Evolutionary conservation across 257 asterid genomes (phyloP).

Genomic region (Fraxinus pennsylvanica): DNA sequence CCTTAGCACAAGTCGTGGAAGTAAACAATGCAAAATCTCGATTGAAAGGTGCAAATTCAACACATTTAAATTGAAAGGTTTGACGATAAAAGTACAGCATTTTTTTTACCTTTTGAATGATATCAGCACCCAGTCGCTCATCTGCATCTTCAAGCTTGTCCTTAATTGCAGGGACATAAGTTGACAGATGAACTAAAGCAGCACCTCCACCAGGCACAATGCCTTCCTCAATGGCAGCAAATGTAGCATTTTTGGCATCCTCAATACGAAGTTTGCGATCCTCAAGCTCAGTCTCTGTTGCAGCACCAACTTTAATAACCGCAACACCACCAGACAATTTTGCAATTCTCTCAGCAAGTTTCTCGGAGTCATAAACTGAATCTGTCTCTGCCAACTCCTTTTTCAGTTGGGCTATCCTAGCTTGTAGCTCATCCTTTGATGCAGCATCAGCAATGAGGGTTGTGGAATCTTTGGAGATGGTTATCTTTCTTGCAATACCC

Average conservation of each 20-base stretch:
- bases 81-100: neutral
- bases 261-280: constrained; percentile 91
- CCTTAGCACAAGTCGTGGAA: neutral
- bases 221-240: constrained; percentile 99
- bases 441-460: constrained; percentile 94
- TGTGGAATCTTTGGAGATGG: constrained; percentile 74
- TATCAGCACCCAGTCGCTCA: constrained; percentile 90
- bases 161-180: constrained; percentile 71
- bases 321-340: constrained; percentile 98
- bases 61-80: neutral
- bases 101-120: constrained; percentile 71
- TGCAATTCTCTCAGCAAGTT: constrained; percentile 94
- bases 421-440: constrained; percentile 90
- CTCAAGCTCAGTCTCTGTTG: constrained; percentile 94
- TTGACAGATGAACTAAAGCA: constrained; percentile 83
- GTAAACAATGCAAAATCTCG: neutral
- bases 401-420: constrained; percentile 83
- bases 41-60: neutral
- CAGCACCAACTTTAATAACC: constrained; percentile 96
- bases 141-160: constrained; percentile 79
- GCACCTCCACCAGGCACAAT: constrained; percentile 99
- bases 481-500: constrained; percentile 86
- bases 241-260: constrained; percentile 97
- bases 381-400: constrained; percentile 75
- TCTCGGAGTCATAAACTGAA: constrained; percentile 79